Evolutionary conservation across 2,329 filamentous ascomycete genomes (phyloP), one percentile per base, ranked within the genome.

Genomic region (Aurifilum marmelostoma): DNA sequence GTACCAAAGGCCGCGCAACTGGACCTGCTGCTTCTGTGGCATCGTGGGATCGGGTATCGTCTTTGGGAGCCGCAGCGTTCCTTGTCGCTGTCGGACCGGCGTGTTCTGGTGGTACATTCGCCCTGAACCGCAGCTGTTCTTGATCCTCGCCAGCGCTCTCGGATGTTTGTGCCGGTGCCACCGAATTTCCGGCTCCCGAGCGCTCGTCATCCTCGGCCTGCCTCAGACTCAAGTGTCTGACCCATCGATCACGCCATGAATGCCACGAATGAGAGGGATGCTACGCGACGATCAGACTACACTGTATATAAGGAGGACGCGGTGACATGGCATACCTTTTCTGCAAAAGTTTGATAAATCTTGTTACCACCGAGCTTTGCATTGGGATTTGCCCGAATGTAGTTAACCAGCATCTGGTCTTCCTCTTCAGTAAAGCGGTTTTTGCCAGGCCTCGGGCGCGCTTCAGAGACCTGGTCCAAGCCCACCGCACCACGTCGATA

Each of bases 371-470:
- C 39, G 37, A 74, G 41, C 1, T 21, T 11, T 8, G 62, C 37
- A 29, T 34, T 32, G 2, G 41, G 27, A 7, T 9, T 52, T n/a
- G 39, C 21, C 41, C 63, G 67, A 9, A 80, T 60, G 71, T 73
- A 75, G 0, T 73, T 32, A 2, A 78, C 60, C 14, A 82, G 69
- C 2, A 77, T 67, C 2, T 74, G 32, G 68, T 82, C 80, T 62
- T 82, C 80, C 7, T 76, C 74, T 4, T 67, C 1, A 2, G 77
- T 81, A 66, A 80, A 81, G 1, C 65, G 89, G 73, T 18, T 77
- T 78, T 74, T 89, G 90, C 54, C 52, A 18, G 11, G 14, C 4
- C 54, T 32, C 5, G 43, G 21, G 18, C 43, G 41, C 9, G 32
- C 64, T 27, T 37, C 60, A 2, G 60, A 43, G 6, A 32, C 29